Evolutionary conservation across 768 basidiomycete genomes (phyloP).

Genomic region (Trametes villosa): DNA sequence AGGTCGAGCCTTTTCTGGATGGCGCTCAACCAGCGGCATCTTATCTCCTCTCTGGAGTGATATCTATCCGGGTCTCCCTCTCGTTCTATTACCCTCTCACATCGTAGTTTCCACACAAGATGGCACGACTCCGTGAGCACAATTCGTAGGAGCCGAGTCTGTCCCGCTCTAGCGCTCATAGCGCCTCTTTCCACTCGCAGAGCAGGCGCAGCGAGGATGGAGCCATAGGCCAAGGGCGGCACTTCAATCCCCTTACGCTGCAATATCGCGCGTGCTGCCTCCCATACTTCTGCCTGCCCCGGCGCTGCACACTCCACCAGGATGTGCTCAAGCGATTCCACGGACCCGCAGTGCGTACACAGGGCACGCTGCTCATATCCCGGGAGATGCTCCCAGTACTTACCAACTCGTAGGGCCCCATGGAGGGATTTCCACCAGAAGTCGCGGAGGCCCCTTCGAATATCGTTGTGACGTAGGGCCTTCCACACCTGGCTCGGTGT

Average conservation of each 20-base stretch:
- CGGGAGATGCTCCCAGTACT: slow-evolving; percentile 8
- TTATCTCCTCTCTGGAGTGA: not conserved
- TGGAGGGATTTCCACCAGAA: slow-evolving; percentile 11
- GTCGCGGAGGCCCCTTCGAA: not conserved
- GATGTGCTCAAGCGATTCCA: slow-evolving; percentile 11
- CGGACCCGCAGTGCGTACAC: not conserved
- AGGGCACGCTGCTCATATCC: not conserved
- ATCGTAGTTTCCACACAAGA: not conserved
- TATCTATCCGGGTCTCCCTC: not conserved
- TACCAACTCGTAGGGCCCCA: not conserved
- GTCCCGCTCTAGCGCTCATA: not conserved
- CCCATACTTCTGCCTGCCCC: not conserved
- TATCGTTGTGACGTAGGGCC: not conserved
- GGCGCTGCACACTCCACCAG: not conserved
- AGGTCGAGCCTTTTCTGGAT: not conserved
- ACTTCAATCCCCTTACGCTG: not conserved
- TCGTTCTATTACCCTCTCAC: not conserved
- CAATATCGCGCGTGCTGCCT: not conserved
- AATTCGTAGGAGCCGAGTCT: not conserved
- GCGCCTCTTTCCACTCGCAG: not conserved
- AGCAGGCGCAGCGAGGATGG: not conserved
- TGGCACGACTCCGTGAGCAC: not conserved
- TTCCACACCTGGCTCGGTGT: not conserved
- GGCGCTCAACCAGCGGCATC: not conserved
- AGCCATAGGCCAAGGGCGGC: not conserved